These are phyloP conservation scores for Candida albicans DNA, from an alignment of 1,139 yeast genomes.

Conservation along the genomic window DNA sequence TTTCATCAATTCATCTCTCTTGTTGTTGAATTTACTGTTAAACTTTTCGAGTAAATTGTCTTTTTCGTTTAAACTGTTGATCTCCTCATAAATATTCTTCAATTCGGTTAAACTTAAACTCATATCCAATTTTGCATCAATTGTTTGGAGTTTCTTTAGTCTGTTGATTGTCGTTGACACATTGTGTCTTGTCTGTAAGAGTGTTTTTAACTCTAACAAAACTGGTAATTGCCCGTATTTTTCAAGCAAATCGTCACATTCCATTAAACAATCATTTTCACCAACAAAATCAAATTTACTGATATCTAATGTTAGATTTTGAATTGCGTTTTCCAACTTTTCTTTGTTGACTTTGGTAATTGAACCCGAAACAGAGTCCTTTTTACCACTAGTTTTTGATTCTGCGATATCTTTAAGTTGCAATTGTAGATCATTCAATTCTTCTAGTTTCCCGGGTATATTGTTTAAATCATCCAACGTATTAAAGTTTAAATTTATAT, in stretches of 20 bases:
- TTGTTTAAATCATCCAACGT: constrained; percentile 27
- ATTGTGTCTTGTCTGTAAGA: constrained; percentile 6
- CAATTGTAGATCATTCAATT: constrained; percentile 18
- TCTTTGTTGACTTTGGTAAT: constrained; percentile 8
- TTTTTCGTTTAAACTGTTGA: constrained; percentile 2
- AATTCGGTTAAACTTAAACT: constrained; percentile 7
- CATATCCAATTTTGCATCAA: constrained; percentile 5
- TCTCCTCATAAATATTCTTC: constrained; percentile 4
- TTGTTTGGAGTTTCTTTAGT: constrained; percentile 3
- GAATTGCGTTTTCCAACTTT: constrained; percentile 8
- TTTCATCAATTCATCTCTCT: constrained; percentile 6
- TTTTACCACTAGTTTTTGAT: constrained; percentile 5
- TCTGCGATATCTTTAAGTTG: constrained; percentile 15
- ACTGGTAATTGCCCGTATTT: constrained; percentile 17
- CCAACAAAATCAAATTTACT: constrained; percentile 5
- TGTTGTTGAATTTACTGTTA: background rate
- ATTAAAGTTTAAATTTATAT: constrained; percentile 29
- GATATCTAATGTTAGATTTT: constrained; percentile 6
- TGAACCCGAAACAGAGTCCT: constrained; percentile 1
- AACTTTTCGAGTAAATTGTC: constrained; percentile 1
- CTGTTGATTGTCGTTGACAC: background rate
- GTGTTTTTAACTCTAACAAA: constrained; percentile 14
- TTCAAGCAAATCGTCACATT: constrained; percentile 19
- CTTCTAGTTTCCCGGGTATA: constrained; percentile 22
- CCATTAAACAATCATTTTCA: constrained; percentile 13